phyloP scores from a whole-genome alignment of 2,329 filamentous ascomycete species.

The Capronia americana region DNA sequence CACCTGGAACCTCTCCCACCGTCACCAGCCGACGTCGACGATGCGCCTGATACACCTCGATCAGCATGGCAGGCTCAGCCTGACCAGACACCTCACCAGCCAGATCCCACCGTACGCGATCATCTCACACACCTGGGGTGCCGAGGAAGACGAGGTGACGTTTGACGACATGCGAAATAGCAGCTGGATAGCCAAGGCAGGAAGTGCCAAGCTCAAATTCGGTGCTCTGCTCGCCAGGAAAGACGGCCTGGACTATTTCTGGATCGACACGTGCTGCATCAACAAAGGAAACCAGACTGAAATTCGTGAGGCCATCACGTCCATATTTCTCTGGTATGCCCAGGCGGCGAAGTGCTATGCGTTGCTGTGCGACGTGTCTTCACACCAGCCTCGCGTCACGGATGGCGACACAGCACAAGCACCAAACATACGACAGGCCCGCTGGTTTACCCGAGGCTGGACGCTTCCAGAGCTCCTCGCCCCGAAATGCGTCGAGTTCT shows the following conservation, averaged over 20 bases:
- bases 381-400: conserved; percentile 34
- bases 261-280: conserved; percentile 41
- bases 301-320: not conserved
- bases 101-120: not conserved
- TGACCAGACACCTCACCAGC: not conserved
- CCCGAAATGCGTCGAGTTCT: not conserved
- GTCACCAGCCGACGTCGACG: not conserved
- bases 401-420: conserved; percentile 3
- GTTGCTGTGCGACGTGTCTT: not conserved
- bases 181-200: conserved; percentile 20
- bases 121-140: not conserved
- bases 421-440: conserved; percentile 39
- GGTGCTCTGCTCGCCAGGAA: conserved; percentile 34
- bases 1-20: not conserved
- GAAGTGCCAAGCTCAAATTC: conserved; percentile 40
- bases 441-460: conserved; percentile 15
- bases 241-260: conserved; percentile 41
- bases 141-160: not conserved
- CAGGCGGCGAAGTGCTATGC: not conserved
- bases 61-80: not conserved
- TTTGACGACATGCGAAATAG: not conserved
- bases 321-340: conserved; percentile 5
- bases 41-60: not conserved
- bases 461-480: not conserved
- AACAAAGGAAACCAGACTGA: conserved; percentile 29